A percentile compares a stretch with the other conserved stretches of the same genome.
phyloP scores from a whole-genome alignment of 192 early-diverging fungal species.

The Rhizophagus clarus region DNA sequence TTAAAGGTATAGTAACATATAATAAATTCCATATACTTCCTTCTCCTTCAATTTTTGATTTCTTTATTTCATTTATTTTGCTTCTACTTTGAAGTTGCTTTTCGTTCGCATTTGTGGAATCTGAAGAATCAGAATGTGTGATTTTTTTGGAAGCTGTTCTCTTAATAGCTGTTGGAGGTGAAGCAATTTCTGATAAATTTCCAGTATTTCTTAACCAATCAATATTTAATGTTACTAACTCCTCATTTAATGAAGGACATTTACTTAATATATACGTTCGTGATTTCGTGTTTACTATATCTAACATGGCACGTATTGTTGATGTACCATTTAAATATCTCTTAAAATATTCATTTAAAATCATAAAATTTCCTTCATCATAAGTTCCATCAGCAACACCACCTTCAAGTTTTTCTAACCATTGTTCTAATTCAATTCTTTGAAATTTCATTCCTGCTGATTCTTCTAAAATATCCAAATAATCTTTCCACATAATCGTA shows the following conservation, averaged over 20 bases:
- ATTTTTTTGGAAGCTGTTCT: no score
- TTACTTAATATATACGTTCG: not conserved
- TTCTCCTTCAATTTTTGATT: not conserved
- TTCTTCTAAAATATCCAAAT: not conserved
- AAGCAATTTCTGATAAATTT: not conserved
- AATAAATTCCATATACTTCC: not conserved
- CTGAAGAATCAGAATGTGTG: no score
- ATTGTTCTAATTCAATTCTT: not conserved
- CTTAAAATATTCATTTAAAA: conserved; percentile 12
- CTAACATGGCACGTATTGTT: not conserved
- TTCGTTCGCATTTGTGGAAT: no score
- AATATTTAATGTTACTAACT: conserved; percentile 4
- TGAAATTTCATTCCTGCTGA: conserved; percentile 2
- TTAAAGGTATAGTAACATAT: conserved; percentile 7
- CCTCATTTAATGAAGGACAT: not conserved
- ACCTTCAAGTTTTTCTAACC: not conserved
- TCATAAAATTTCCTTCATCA: not conserved
- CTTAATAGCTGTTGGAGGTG: not conserved
- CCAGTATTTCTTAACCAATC: conserved; percentile 19
- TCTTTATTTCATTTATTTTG: not conserved
- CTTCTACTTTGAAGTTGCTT: not conserved
- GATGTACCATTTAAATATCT: not conserved
- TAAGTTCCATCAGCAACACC: not conserved
- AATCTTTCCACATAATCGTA: conserved; percentile 11
- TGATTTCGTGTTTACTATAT: conserved; percentile 16